phyloP scores from a whole-genome alignment of 768 basidiomycete genomes.

The Leucocoprinus leucothites region DNA sequence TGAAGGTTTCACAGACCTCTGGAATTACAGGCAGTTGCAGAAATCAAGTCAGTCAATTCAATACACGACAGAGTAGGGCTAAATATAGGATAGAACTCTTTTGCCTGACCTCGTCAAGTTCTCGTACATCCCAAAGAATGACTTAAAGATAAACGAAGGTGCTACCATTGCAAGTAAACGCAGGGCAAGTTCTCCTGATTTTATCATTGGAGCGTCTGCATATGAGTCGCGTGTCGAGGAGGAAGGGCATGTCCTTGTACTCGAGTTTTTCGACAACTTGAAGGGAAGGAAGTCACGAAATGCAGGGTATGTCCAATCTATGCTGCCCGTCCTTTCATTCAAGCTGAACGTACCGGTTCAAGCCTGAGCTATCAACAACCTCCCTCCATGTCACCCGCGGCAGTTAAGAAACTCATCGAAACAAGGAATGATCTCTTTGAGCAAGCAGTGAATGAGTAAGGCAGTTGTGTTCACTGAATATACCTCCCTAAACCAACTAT shows the following conservation, averaged over 20 bases:
- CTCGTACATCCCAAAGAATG: slow-evolving; percentile 68
- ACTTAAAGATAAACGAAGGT: slow-evolving; percentile 50
- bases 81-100: slow-evolving; percentile 52
- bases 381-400: slow-evolving; percentile 47
- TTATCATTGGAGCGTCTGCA: slow-evolving; percentile 47
- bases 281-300: slow-evolving; percentile 31
- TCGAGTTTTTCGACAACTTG: slow-evolving; percentile 38
- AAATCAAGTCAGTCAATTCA: slow-evolving; percentile 65
- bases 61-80: neutral
- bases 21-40: slow-evolving; percentile 73
- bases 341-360: neutral
- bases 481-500: neutral
- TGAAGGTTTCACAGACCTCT: slow-evolving; percentile 53
- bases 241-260: slow-evolving; percentile 40
- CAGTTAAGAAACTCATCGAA: slow-evolving; percentile 68
- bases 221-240: slow-evolving; percentile 27
- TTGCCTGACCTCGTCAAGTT: slow-evolving; percentile 80
- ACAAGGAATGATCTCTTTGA: slow-evolving; percentile 64
- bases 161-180: slow-evolving; percentile 10
- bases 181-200: slow-evolving; percentile 15
- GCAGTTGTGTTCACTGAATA: neutral
- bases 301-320: slow-evolving; percentile 22
- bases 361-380: slow-evolving; percentile 24
- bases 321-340: neutral
- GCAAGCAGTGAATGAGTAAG: slow-evolving; percentile 68